Evolutionary conservation across 768 basidiomycete species (phyloP), one percentile per base, ranked within the genome.

Genomic region (Lactarius akahatsu): DNA sequence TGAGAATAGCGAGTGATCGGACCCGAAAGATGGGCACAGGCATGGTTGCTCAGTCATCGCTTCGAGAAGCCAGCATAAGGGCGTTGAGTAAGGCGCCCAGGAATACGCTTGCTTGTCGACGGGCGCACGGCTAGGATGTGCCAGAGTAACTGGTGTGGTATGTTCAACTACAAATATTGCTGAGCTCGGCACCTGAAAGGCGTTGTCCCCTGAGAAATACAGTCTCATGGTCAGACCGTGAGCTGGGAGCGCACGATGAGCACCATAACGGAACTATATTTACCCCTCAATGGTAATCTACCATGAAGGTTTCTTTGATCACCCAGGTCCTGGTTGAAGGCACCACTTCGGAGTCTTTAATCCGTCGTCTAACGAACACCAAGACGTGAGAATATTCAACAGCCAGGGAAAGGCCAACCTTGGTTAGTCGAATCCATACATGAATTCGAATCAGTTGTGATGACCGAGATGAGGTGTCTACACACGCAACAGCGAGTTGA

Each of bases 1-100:
- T 58, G 23, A 57, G 34, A 67, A 63, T 63, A 59, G 57, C 23
- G 7, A 28, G 4, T 47, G 52, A 54, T 62, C 61, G 56, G 38
- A 36, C 16, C 65, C 56, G 55, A 57, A 34, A 58, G 9, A 36
- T 52, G 50, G 47, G 47, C 47, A 47, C 18, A 43, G 60, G 20
- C 23, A 40, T 23, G 34, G 40, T 57, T 45, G 5, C 1, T 45
- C 8, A 20, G 32, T 38, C 47, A 26, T 61, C 16, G 32, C 47
- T 61, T 50, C 55, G 54, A 57, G 55, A 57, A 62, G 60, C 36
- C 23, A 13, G 20, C 10, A 57, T 50, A 50, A 50, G 56, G 45
- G 34, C 16, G 4, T 23, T 8, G 4, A 16, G 26, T 13, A 16
- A n/a, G 40, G 28, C 23, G 40, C 26, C 43, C 13, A 47, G 20